Base-by-base conservation (phyloP, 257 asterid species). In the Nicotiana tabacum region DNA sequence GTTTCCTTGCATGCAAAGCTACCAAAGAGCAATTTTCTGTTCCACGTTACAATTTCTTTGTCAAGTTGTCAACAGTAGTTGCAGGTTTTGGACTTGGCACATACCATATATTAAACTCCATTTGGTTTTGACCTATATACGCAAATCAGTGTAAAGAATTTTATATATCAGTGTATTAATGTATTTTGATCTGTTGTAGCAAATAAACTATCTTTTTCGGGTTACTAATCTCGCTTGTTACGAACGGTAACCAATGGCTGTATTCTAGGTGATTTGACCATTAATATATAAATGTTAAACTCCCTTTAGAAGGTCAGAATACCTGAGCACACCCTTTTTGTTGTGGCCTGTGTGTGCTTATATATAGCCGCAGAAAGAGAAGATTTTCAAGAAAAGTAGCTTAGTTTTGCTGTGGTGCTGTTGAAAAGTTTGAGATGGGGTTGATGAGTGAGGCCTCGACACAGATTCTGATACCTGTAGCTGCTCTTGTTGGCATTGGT, bases 401-500 rank as follows among this genome's bases (percentile, higher is more conserved):
- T 55, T n/a, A 29, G 12, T 64, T 27, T 62, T 27, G 67, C 6
- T 60, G 13, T 33, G 9, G 48, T 81, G 18, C 35, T 35, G n/a
- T 53, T 32, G 65, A 18, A 53, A 33, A 10, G 29, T 35, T 12
- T 24, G 69, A 69, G 1, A 85, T 85, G 87, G 85, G 81, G 8
- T 46, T 85, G 85, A 81, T 85, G 35, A 82, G 83, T 58, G 87
- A 85, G 60, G 80, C 83, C 35, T 60, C 82, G 2, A 79, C 86
- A 21, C 66, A 85, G 60, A n/a, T 64, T 83, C 16, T 86, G 66
- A 86, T 86, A 62, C 88, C 88, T 39, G 21, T 80, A 16, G 78
- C 84, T 55, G 82, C 85, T n/a, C 9, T 83, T 61, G 57, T 81
- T 9, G 87, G 85, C 24, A 86, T 86, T n/a, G 83, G 56, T 12